Evolutionary conservation across 164 flowering plant genomes (phyloP).

Genomic region (Paratinospora sagittata): DNA sequence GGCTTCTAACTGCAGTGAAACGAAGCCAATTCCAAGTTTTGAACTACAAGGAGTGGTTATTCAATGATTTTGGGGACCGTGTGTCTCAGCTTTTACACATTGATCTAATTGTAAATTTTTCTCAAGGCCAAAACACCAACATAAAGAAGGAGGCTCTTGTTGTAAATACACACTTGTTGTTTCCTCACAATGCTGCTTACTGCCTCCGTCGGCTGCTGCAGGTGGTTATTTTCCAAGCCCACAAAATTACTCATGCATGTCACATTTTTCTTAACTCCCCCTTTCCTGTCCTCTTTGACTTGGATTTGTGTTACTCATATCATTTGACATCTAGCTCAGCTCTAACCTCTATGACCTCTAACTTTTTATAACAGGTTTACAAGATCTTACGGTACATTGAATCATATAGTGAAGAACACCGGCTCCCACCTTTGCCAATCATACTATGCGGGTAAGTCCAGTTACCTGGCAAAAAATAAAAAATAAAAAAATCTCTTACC

Average conservation of each 20-base stretch:
- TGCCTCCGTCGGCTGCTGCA: constrained; percentile 23
- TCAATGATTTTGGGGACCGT: constrained; percentile 25
- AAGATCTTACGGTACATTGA: constrained; percentile 23
- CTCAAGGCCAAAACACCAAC: constrained; percentile 5
- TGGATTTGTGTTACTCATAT: neutral
- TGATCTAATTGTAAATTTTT: constrained; percentile 12
- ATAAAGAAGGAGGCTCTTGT: constrained; percentile 15
- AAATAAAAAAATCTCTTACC: neutral
- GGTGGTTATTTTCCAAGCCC: constrained; percentile 10
- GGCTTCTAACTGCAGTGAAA: constrained; percentile 26
- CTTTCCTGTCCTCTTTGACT: neutral
- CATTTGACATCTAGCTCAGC: neutral
- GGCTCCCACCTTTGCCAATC: constrained; percentile 20
- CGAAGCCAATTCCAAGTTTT: constrained; percentile 17
- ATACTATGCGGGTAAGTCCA: constrained; percentile 27
- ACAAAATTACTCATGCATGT: too few species aligned
- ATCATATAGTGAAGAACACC: constrained; percentile 18
- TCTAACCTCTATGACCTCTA: neutral
- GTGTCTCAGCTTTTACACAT: constrained; percentile 27
- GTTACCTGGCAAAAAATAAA: neutral
- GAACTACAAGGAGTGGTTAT: constrained; percentile 15
- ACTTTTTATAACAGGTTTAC: constrained; percentile 17
- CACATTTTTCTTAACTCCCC: neutral
- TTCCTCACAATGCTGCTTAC: constrained; percentile 23
- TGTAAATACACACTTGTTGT: constrained; percentile 27